Conservation (phyloP, 2,329 filamentous ascomycete genomes). For the Zymoseptoria tritici region DNA sequence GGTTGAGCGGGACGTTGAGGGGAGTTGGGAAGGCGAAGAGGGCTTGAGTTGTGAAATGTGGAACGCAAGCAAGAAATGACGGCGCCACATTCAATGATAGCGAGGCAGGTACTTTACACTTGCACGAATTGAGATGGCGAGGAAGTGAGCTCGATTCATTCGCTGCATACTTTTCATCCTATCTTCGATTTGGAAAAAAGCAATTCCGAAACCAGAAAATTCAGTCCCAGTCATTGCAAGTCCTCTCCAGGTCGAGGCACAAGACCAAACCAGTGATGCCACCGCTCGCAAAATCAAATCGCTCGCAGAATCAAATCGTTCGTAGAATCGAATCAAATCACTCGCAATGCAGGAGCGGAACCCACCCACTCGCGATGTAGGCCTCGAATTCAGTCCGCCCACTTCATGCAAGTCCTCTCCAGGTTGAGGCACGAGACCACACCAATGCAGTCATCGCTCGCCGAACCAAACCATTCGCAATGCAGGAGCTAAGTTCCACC, state of each 20-base stretch:
- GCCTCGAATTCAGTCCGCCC: background rate
- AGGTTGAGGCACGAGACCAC: background rate
- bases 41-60: background rate
- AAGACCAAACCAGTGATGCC: background rate
- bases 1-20: background rate
- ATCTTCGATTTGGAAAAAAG: background rate
- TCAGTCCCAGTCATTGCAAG: background rate
- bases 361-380: background rate
- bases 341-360: background rate
- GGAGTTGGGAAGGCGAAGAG: background rate
- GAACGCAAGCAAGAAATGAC: background rate
- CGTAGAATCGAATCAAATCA: no score
- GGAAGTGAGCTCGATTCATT: background rate
- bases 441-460: background rate
- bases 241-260: background rate
- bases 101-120: background rate
- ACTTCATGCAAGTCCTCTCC: background rate
- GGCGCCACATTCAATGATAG: no score
- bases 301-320: no score
- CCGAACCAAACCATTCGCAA: background rate
- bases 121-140: background rate
- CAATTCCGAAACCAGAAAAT: background rate
- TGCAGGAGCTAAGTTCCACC: background rate
- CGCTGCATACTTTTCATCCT: background rate
- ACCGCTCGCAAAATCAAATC: background rate